Evolutionary conservation across 2,329 filamentous ascomycete species (phyloP).

Genomic region (Tricladium varicosporioides): DNA sequence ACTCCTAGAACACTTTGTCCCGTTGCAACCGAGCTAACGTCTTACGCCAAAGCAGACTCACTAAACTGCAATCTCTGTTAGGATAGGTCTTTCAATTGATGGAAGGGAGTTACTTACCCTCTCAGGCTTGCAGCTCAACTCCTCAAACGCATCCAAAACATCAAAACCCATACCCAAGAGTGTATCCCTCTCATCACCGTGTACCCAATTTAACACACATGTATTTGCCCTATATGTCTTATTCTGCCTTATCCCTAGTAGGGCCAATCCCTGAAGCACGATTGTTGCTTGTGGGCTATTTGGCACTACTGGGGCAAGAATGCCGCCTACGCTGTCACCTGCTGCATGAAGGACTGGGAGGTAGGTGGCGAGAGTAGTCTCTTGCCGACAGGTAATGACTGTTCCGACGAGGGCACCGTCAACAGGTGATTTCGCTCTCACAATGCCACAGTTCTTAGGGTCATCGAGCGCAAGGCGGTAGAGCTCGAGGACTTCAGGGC

Average conservation of each 20-base stretch:
- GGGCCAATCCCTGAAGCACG: slow-evolving; percentile 61
- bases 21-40: too few relatives aligned
- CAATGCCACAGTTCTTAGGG: slow-evolving; percentile 60
- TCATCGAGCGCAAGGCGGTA: slow-evolving; percentile 63
- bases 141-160: slow-evolving; percentile 76
- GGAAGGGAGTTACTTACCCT: slow-evolving; percentile 40
- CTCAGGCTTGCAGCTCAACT: slow-evolving; percentile 65
- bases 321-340: slow-evolving; percentile 55
- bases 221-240: slow-evolving; percentile 61
- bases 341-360: slow-evolving; percentile 57
- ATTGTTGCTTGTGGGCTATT: slow-evolving; percentile 61
- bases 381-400: slow-evolving; percentile 61
- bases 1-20: too few relatives aligned
- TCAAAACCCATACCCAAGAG: slow-evolving; percentile 78
- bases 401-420: slow-evolving; percentile 63
- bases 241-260: slow-evolving; percentile 65
- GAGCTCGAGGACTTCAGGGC: slow-evolving; percentile 63
- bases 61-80: too few relatives aligned
- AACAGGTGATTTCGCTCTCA: slow-evolving; percentile 60
- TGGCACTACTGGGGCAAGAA: slow-evolving; percentile 65
- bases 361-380: slow-evolving; percentile 57
- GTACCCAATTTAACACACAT: slow-evolving; percentile 50
- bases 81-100: background rate
- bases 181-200: slow-evolving; percentile 50
- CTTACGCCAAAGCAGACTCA: too few relatives aligned